Evolutionary conservation across 2,329 filamentous ascomycete species (phyloP).

Genomic region (Fusarium decemcellulare): DNA sequence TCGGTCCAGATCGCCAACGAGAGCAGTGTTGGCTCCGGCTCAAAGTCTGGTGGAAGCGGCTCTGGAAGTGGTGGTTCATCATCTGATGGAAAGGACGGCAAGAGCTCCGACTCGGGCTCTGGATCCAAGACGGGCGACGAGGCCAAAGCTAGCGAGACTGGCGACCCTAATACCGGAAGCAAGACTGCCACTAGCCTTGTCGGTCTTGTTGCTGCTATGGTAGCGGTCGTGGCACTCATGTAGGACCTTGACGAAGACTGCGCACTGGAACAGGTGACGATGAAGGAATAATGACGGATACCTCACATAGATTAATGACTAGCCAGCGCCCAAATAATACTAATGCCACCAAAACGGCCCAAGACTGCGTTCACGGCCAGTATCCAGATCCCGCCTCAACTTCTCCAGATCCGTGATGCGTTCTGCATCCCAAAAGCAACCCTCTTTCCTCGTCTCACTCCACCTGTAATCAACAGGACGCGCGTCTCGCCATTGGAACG

Average conservation of each 20-base stretch:
- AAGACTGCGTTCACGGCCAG: too few species aligned
- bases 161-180: constrained; percentile 20
- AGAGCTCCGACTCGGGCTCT: constrained; percentile 6
- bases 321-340: constrained; percentile 2
- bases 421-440: too few species aligned
- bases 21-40: constrained; percentile 26
- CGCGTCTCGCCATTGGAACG: too few species aligned
- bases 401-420: too few species aligned
- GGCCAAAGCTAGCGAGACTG: constrained; percentile 16
- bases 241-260: neutral
- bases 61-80: neutral
- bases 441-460: too few species aligned
- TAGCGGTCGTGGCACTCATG: constrained; percentile 18
- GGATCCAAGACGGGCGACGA: constrained; percentile 14
- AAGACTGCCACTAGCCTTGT: constrained; percentile 18
- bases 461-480: too few species aligned
- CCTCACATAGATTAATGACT: neutral
- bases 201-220: constrained; percentile 23
- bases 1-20: constrained; percentile 30
- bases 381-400: too few species aligned
- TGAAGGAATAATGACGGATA: neutral
- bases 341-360: constrained; percentile 1
- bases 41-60: neutral
- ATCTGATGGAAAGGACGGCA: constrained; percentile 1
- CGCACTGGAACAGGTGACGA: constrained; percentile 5